Evolutionary conservation across 768 basidiomycete genomes (phyloP).

Genomic region (Sporobolomyces roseus): DNA sequence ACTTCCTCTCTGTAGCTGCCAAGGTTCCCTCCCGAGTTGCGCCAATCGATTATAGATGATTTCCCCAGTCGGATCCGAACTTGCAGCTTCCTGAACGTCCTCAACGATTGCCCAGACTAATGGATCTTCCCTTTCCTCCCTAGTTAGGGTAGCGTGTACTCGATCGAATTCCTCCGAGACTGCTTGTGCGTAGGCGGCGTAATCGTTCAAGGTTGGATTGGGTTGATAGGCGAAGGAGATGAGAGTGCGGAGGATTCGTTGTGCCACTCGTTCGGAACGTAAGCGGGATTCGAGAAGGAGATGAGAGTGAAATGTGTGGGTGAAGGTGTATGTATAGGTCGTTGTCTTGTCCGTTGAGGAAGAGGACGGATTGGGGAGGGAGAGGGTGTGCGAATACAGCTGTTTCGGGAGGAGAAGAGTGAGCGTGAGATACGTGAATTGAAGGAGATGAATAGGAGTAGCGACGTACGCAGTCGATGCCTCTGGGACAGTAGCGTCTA

Average conservation of each 20-base stretch:
- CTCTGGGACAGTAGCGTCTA: neutral
- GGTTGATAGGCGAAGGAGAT: neutral
- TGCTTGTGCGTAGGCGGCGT: neutral
- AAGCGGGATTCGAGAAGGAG: neutral
- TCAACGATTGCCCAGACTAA: neutral
- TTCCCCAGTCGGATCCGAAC: neutral
- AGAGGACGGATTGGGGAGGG: neutral
- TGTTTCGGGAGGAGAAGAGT: neutral
- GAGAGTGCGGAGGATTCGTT: neutral
- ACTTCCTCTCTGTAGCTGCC: neutral
- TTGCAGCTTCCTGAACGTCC: neutral
- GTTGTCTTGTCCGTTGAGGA: too few species aligned
- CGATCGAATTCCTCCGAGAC: neutral
- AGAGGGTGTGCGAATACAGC: neutral
- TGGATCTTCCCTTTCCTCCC: neutral
- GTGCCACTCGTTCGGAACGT: neutral
- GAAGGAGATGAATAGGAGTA: neutral
- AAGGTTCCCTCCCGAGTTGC: neutral
- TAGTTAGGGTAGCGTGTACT: neutral
- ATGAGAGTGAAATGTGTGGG: neutral
- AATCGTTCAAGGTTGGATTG: neutral
- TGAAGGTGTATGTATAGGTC: neutral
- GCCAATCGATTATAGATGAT: neutral
- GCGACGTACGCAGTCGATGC: neutral
- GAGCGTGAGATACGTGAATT: neutral